Evolutionary conservation across 352 stramenopile genomes (phyloP), one percentile per base, ranked within the genome.

Genomic region (Phytophthora litchii): DNA sequence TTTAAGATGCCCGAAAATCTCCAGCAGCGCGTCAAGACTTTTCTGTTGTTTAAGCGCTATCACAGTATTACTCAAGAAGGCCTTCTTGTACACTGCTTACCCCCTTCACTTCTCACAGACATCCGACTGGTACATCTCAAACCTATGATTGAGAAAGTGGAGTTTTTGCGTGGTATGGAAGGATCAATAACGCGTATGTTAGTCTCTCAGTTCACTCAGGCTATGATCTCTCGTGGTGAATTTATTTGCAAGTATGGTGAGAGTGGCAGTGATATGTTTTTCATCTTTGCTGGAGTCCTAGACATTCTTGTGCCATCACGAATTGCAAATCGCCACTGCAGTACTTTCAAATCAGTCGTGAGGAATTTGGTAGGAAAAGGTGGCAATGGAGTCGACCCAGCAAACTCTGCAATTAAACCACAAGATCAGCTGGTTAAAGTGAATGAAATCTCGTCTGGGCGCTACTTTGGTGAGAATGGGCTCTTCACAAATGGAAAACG

Each of bases 41-140:
- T 78, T 43, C 80, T 78, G 48, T 83, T 88, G 42, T 92, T 89
- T 52, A 79, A 83, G 38, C 71, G 74, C 0, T 92, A 79, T 29
- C 82, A 89, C 43, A 76, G 74, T 2, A 92, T 92, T 44, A 87
- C 80, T 0, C 76, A 89, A 48, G 82, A 92, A 55, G 56, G 87
- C 29, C 36, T 85, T 2, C 58, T 92, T 0, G 76, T 83, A 37
- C 65, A 69, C 12, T 88, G 79, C 13, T 52, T 92, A 3, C 80
- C 82, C 1, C 80, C 80, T 3, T 88, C 82, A 10, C 52, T 92
- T 14, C 58, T 92, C 0, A 82, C 78, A 0, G 82, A 92, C 32
- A 86, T 90, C 23, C 71, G 80, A 8, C 68, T 89, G 25, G 74
- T 92, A 3, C 75, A 89, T 23, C 44, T 92, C 5, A 67, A 84